Evolutionary conservation across 2,329 filamentous ascomycete genomes (phyloP), one percentile per base, ranked within the genome.

Genomic region (Blastomyces parvus): DNA sequence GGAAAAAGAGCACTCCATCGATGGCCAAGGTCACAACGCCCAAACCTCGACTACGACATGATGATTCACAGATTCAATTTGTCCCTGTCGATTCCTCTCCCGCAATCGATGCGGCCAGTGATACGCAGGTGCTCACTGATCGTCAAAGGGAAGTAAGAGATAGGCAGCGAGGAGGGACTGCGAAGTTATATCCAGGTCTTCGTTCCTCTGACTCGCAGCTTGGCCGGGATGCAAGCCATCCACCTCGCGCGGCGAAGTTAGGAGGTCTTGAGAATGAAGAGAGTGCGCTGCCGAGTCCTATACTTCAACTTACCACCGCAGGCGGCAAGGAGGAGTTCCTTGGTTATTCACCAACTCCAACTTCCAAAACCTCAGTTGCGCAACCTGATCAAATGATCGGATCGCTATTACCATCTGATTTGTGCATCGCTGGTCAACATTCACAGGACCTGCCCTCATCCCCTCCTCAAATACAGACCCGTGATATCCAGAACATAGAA

Each of bases 11-110:
- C 33, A 73, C 75, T 50, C 52, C 38, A 1, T 63, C 53, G 40
- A 59, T 13, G 9, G 17, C 27, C 17, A 62, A 60, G 11, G 73
- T 72, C n/a, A 76, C 72, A 61, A 77, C 74, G 59, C 74, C 74
- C 14, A 84, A 81, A 57, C 79, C 82, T 22, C 84, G 83, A 64
- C 79, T 87, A 36, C 84, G 88, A 42, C 91, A 96, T 68, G 85
- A 96, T 66, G 84, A 95, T 74, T 95, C 90, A 0, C 91, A 95
- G 70, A 82, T 95, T 33, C 82, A 89, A 53, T 94, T 94, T 70
- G 84, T 87, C 2, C 78, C 85, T 0, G 87, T 93, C 57, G 82
- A 84, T 38, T 84, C 86, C 14, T 84, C 86, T 0, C 79, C 81
- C 0, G 77, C 82, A 2, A 76, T 80, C 4, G 74, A 77, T 17